phyloP scores from a whole-genome alignment of 345 rosid genomes.

The Citrus australasica region DNA sequence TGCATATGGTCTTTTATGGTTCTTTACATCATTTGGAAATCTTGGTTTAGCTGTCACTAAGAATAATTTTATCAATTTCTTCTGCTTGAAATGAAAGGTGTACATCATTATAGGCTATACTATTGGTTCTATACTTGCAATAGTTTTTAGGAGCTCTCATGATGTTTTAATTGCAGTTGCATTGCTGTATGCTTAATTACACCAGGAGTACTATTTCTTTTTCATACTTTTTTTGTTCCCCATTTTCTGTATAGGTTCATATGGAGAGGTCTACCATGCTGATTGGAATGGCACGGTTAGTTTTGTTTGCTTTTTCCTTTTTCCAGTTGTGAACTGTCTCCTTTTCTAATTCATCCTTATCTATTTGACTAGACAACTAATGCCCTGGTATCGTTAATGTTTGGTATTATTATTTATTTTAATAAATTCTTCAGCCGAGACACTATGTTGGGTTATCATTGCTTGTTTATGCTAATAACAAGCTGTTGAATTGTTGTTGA shows the following conservation, averaged over 20 bases:
- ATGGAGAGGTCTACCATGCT: conserved; percentile 98
- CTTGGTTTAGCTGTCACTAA: neutral
- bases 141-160: conserved; percentile 4
- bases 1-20: conserved; percentile 15
- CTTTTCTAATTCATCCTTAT: neutral
- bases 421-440: conserved; percentile 1
- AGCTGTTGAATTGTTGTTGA: conserved; percentile 29
- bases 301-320: conserved; percentile 14
- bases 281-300: conserved; percentile 99
- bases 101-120: neutral
- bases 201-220: conserved; percentile 6
- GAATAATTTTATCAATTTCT: neutral
- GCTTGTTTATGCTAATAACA: neutral
- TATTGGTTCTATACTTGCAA: neutral
- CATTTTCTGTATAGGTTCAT: conserved; percentile 64
- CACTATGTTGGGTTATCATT: neutral
- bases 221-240: conserved; percentile 16
- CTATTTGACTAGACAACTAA: neutral
- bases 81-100: neutral
- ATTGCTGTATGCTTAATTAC: neutral
- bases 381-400: neutral
- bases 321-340: neutral
- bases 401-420: neutral
- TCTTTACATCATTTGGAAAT: conserved; percentile 6
- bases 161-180: conserved; percentile 5